Evolutionary conservation across 1,284 basidiomycete species (phyloP).

Genomic region (Crepidotus sp.): DNA sequence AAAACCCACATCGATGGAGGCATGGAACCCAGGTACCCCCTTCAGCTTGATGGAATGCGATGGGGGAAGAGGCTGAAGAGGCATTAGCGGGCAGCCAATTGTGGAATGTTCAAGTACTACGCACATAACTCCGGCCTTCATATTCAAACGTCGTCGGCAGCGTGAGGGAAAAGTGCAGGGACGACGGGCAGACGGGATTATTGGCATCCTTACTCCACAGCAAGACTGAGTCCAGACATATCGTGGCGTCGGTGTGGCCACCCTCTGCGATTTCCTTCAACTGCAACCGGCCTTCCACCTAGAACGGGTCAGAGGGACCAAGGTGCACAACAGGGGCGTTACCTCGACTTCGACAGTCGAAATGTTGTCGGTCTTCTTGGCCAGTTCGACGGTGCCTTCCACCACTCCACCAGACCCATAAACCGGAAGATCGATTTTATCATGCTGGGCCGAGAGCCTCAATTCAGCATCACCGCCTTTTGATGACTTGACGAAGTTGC

Average conservation of each 20-base stretch:
- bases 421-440: slow-evolving; percentile 40
- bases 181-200: slow-evolving; percentile 38
- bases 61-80: slow-evolving; percentile 49
- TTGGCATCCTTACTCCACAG: slow-evolving; percentile 49
- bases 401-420: slow-evolving; percentile 47
- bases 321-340: neutral
- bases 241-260: slow-evolving; percentile 40
- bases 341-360: slow-evolving; percentile 59
- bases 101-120: slow-evolving; percentile 27
- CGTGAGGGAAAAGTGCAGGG: slow-evolving; percentile 43
- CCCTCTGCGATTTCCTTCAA: slow-evolving; percentile 60
- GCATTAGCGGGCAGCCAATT: neutral
- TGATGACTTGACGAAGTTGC: slow-evolving; percentile 53
- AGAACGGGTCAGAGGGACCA: neutral
- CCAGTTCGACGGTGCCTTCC: slow-evolving; percentile 48
- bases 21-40: slow-evolving; percentile 59
- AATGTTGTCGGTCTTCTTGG: slow-evolving; percentile 47
- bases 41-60: slow-evolving; percentile 52
- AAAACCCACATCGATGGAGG: slow-evolving; percentile 38
- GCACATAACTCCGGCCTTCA: slow-evolving; percentile 48
- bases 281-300: slow-evolving; percentile 54
- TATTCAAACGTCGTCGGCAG: slow-evolving; percentile 52
- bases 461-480: slow-evolving; percentile 45
- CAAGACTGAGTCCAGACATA: slow-evolving; percentile 43
- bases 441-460: slow-evolving; percentile 43